Evolutionary conservation across 495 filamentous ascomycete genomes (phyloP).

Genomic region (Elaphomyces granulatus): DNA sequence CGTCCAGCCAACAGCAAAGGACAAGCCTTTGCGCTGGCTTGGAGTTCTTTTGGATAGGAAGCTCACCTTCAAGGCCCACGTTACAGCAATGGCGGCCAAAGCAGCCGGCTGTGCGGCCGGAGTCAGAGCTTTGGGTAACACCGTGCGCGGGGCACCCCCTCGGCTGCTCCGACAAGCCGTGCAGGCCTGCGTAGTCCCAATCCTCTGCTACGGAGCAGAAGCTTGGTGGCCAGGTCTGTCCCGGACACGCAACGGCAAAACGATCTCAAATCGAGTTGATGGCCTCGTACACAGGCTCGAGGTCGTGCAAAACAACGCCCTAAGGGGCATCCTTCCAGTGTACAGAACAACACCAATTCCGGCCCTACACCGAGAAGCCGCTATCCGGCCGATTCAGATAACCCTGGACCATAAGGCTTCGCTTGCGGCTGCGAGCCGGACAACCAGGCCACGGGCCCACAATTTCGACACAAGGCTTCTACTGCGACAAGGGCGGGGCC

Average conservation of each 20-base stretch:
- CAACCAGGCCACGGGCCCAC: too few species aligned
- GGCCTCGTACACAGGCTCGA: not conserved
- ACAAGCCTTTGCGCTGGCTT: not conserved
- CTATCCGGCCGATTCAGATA: not conserved
- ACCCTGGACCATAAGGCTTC: not conserved
- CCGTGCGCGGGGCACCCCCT: not conserved
- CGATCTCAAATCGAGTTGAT: not conserved
- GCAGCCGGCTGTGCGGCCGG: not conserved
- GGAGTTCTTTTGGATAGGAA: not conserved
- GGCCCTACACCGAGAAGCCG: not conserved
- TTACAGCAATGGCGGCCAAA: not conserved
- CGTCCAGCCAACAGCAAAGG: not conserved
- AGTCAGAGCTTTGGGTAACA: not conserved
- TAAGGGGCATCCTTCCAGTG: not conserved
- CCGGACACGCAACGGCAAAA: not conserved
- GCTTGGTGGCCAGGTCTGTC: not conserved
- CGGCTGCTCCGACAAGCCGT: not conserved
- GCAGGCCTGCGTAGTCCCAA: not conserved
- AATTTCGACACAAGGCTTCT: too few species aligned
- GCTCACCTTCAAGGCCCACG: not conserved
- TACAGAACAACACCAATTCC: not conserved
- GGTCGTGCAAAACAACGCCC: not conserved
- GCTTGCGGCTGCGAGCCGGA: too few species aligned
- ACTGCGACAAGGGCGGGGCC: too few species aligned
- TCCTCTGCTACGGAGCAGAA: not conserved